These are phyloP conservation scores for Cercospora sp. DNA, from an alignment of 2,329 filamentous ascomycete species.

Conservation along the genomic window DNA sequence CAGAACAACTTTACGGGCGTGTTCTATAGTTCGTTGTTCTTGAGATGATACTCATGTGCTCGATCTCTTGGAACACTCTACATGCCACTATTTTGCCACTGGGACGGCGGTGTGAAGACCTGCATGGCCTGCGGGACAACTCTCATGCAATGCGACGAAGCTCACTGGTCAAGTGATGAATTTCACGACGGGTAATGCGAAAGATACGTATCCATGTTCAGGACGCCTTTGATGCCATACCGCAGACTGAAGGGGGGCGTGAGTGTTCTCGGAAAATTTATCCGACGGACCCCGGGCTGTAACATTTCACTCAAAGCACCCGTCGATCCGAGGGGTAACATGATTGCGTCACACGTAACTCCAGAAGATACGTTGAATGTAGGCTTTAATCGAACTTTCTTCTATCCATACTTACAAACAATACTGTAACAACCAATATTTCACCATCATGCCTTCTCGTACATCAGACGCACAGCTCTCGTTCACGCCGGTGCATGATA, in stretches of 20 bases:
- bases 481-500: constrained; percentile 21
- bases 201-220: not conserved
- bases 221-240: not conserved
- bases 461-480: constrained; percentile 21
- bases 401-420: not conserved
- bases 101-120: not conserved
- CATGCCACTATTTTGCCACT: too few relatives aligned
- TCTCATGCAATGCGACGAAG: not conserved
- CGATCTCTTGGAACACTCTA: too few relatives aligned
- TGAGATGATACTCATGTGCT: too few relatives aligned
- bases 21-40: too few relatives aligned
- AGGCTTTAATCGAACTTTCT: not conserved
- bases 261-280: not conserved
- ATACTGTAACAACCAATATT: not conserved
- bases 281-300: not conserved
- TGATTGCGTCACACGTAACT: not conserved
- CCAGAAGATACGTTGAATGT: not conserved
- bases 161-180: not conserved
- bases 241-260: not conserved
- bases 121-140: not conserved
- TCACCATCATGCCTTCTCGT: constrained; percentile 23
- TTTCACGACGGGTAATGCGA: not conserved
- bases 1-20: too few relatives aligned
- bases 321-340: not conserved
- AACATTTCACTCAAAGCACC: not conserved